Percentiles rank a stretch among this genome's conserved stretches.
Conservation (phyloP, 2,329 filamentous ascomycete genomes). For the Herpotrichia juniperi region DNA sequence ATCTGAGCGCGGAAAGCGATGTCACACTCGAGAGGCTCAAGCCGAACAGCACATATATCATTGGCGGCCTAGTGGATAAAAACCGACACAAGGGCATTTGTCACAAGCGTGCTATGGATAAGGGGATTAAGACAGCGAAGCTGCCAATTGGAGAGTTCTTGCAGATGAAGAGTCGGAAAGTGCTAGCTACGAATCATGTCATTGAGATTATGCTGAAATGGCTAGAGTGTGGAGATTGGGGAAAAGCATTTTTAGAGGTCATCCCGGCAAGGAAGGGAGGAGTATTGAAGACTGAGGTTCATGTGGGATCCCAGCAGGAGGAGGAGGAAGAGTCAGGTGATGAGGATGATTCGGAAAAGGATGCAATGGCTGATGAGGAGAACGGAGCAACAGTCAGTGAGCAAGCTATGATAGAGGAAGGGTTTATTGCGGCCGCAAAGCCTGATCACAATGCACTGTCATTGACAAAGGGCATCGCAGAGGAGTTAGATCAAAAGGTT, state of each 20-base stretch:
- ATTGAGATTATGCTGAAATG: slow-evolving; percentile 95
- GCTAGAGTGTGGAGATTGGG: slow-evolving; percentile 92
- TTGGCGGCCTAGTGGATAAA: slow-evolving; percentile 93
- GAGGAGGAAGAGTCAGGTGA: slow-evolving; percentile 15
- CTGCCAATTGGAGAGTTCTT: slow-evolving; percentile 95
- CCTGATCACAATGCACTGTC: background rate
- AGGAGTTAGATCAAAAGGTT: too few relatives aligned
- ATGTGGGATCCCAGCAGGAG: slow-evolving; percentile 19
- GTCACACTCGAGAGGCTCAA: slow-evolving; percentile 82
- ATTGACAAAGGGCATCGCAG: too few relatives aligned
- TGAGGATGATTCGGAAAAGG: slow-evolving; percentile 17
- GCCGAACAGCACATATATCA: slow-evolving; percentile 88
- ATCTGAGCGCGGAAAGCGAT: slow-evolving; percentile 90
- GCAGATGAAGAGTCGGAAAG: slow-evolving; percentile 83
- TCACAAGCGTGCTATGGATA: slow-evolving; percentile 77
- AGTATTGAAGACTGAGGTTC: slow-evolving; percentile 58
- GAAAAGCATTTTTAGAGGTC: slow-evolving; percentile 81
- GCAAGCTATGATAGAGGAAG: background rate
- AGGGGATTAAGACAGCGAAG: slow-evolving; percentile 84
- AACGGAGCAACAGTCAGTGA: background rate
- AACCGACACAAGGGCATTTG: slow-evolving; percentile 96
- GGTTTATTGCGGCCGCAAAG: background rate
- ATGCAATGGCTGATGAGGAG: slow-evolving; percentile 11
- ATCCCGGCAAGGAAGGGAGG: slow-evolving; percentile 92
- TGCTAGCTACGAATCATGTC: slow-evolving; percentile 94